Evolutionary conservation across 768 basidiomycete genomes (phyloP).

Genomic region (Lactarius sanguifluus): DNA sequence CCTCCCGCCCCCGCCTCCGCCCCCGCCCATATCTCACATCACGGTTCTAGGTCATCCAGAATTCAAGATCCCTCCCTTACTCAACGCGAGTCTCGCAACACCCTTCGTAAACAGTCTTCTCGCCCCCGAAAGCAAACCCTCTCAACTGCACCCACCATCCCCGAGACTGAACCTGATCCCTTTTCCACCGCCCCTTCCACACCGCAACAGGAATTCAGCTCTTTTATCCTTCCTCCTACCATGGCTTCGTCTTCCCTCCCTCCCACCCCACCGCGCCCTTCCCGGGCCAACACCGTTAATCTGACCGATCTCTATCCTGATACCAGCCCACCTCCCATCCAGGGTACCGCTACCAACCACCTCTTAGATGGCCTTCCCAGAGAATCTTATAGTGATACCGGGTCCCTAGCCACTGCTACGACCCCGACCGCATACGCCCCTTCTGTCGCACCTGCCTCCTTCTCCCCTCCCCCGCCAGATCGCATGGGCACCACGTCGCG

Average conservation of each 20-base stretch:
- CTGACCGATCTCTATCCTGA: conserved; percentile 69
- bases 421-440: conserved; percentile 15
- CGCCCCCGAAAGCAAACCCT: conserved; percentile 35
- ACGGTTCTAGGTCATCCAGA: conserved; percentile 25
- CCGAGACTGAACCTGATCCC: conserved; percentile 37
- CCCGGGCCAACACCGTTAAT: conserved; percentile 80
- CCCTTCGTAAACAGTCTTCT: conserved; percentile 38
- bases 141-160: conserved; percentile 42
- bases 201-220: conserved; percentile 28
- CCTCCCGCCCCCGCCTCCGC: conserved; percentile 34
- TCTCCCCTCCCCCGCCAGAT: conserved; percentile 25
- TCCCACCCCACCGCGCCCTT: conserved; percentile 74
- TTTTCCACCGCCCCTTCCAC: conserved; percentile 37
- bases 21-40: conserved; percentile 30
- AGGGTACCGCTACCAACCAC: conserved; percentile 46
- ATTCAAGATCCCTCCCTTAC: conserved; percentile 30
- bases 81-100: conserved; percentile 34
- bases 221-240: conserved; percentile 33
- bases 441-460: conserved; percentile 15
- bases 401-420: conserved; percentile 5
- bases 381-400: conserved; percentile 15
- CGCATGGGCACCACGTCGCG: conserved; percentile 37
- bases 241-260: conserved; percentile 36
- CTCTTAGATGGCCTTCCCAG: conserved; percentile 37
- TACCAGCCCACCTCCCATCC: conserved; percentile 43